Conservation (phyloP, 2,329 filamentous ascomycete genomes). For the Chrysosporium keratinophilum region DNA sequence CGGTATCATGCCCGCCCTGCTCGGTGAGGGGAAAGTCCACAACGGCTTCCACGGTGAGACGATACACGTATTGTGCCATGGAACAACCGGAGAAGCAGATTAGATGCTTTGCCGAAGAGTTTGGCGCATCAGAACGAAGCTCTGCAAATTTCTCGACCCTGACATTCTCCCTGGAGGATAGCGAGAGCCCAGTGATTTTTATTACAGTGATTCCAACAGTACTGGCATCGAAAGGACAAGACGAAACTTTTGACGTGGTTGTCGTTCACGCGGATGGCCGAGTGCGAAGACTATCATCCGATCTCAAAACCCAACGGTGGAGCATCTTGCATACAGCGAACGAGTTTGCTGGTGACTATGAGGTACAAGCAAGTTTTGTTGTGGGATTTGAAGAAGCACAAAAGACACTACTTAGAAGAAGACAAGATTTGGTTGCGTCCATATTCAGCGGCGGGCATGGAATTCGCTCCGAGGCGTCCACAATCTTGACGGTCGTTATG, state of each 20-base stretch:
- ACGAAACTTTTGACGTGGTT: slow-evolving; percentile 32
- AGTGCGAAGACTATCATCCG: slow-evolving; percentile 32
- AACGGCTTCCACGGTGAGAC: slow-evolving; percentile 36
- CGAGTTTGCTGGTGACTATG: slow-evolving; percentile 22
- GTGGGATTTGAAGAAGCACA: slow-evolving; percentile 35
- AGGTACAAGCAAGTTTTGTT: slow-evolving; percentile 30
- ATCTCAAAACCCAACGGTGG: slow-evolving; percentile 34
- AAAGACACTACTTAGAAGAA: slow-evolving; percentile 31
- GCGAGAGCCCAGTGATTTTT: slow-evolving; percentile 30
- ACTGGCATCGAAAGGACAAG: slow-evolving; percentile 19
- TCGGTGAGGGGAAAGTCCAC: slow-evolving; percentile 46
- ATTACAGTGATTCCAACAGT: slow-evolving; percentile 30
- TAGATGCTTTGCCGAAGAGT: slow-evolving; percentile 46
- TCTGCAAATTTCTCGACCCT: slow-evolving; percentile 32
- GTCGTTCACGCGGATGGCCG: slow-evolving; percentile 37
- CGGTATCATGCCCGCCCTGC: slow-evolving; percentile 47
- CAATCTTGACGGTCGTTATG: slow-evolving; percentile 33
- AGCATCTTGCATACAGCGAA: slow-evolving; percentile 28
- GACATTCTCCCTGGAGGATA: slow-evolving; percentile 30
- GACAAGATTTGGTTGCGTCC: slow-evolving; percentile 32
- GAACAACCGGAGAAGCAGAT: slow-evolving; percentile 42
- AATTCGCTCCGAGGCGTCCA: slow-evolving; percentile 24
- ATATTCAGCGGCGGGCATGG: slow-evolving; percentile 26
- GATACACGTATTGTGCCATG: slow-evolving; percentile 48
- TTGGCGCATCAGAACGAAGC: slow-evolving; percentile 23